Evolutionary conservation across 345 rosid species (phyloP).

Genomic region (Anacardium occidentale): DNA sequence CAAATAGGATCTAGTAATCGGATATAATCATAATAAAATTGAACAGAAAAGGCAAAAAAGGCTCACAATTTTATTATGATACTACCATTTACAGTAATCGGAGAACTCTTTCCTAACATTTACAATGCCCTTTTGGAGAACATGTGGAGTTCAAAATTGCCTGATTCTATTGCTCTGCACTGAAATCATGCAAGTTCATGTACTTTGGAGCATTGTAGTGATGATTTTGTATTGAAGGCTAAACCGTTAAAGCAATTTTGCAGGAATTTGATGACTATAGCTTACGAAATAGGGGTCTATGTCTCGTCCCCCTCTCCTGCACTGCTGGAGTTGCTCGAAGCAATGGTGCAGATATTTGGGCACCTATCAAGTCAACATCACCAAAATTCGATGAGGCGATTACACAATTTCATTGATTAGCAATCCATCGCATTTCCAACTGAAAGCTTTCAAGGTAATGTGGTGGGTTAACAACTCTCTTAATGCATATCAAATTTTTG

Average conservation of each 20-base stretch:
- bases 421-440: neutral
- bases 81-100: too few species aligned
- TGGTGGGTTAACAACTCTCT: neutral
- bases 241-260: neutral
- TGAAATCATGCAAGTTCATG: neutral
- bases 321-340: slow-evolving; percentile 74
- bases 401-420: slow-evolving; percentile 29
- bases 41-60: too few species aligned
- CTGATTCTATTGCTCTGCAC: neutral
- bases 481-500: slow-evolving; percentile 17
- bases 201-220: neutral
- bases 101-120: neutral
- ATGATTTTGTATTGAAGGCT: neutral
- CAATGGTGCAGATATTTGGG: slow-evolving; percentile 99
- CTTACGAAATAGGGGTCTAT: slow-evolving; percentile 76
- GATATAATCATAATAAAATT: too few species aligned
- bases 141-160: neutral
- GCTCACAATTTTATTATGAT: neutral
- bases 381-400: slow-evolving; percentile 46
- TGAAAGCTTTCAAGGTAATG: neutral
- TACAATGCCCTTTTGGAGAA: neutral
- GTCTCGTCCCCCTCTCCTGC: slow-evolving; percentile 73
- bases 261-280: slow-evolving; percentile 60
- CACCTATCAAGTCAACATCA: slow-evolving; percentile 76
- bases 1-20: too few species aligned